Conservation (phyloP, 257 asterid genomes). For the Voacanga thouarsii region DNA sequence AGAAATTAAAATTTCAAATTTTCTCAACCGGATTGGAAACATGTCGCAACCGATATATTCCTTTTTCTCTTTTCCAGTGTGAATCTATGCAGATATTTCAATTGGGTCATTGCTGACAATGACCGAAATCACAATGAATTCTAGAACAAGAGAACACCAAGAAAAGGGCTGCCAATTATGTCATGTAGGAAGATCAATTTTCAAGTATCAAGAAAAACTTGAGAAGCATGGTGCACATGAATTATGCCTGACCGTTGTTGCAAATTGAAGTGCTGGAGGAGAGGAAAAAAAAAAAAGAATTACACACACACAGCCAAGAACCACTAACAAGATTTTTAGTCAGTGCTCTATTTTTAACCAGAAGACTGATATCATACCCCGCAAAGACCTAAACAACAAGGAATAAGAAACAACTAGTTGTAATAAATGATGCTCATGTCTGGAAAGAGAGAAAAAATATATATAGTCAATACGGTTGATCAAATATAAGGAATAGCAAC, state of each 20-base stretch:
- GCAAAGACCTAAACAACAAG: not conserved
- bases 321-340: not conserved
- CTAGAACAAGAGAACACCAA: not conserved
- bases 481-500: not conserved
- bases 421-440: not conserved
- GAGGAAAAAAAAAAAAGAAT: too few species aligned
- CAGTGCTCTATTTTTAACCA: not conserved
- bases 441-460: not conserved
- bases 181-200: not conserved
- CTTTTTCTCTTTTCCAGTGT: not conserved
- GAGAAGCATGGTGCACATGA: too few species aligned
- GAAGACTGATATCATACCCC: not conserved
- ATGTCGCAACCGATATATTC: not conserved
- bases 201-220: not conserved
- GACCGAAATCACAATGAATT: too few species aligned
- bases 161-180: not conserved
- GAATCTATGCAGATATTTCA: not conserved
- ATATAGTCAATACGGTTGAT: not conserved
- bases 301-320: not conserved
- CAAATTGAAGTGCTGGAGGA: too few species aligned
- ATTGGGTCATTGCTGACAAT: too few species aligned
- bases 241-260: too few species aligned
- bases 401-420: not conserved
- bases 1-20: not conserved
- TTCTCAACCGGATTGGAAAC: not conserved